Conservation (phyloP, 2,329 filamentous ascomycete genomes). For the Teratosphaeria pseudoeucalypti region DNA sequence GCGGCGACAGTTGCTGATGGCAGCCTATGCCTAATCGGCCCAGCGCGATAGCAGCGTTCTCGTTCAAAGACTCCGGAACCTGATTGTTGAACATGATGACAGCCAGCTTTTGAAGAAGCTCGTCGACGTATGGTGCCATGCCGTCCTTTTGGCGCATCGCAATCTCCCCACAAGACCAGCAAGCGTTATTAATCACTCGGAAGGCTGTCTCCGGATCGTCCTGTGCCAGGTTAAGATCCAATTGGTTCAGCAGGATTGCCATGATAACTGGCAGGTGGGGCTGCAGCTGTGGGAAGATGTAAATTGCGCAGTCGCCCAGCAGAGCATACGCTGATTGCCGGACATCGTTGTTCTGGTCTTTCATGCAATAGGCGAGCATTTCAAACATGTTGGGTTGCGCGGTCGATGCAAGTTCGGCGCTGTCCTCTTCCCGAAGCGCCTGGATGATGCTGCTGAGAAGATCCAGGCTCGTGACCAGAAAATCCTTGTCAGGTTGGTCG, state of each 20-base stretch:
- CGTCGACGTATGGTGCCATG: conserved; percentile 67
- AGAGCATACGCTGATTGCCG: conserved; percentile 92
- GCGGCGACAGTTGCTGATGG: conserved; percentile 64
- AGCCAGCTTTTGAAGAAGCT: conserved; percentile 65
- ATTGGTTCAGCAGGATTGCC: conserved; percentile 73
- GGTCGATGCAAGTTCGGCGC: conserved; percentile 62
- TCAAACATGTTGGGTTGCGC: conserved; percentile 83
- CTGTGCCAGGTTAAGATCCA: conserved; percentile 60
- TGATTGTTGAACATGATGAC: conserved; percentile 76
- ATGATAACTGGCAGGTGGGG: conserved; percentile 63
- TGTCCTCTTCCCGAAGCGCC: conserved; percentile 64
- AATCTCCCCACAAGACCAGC: conserved; percentile 93
- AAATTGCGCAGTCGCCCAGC: conserved; percentile 88
- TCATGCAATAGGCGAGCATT: conserved; percentile 82
- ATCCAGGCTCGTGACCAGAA: conserved; percentile 88
- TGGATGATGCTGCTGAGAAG: conserved; percentile 89
- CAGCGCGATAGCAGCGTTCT: conserved; percentile 89
- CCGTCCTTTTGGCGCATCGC: conserved; percentile 63
- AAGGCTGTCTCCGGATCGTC: conserved; percentile 80
- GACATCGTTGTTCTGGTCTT: conserved; percentile 82
- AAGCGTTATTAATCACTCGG: conserved; percentile 94
- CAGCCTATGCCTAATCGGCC: conserved; percentile 77
- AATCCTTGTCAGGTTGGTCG: conserved; percentile 89
- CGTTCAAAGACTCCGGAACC: conserved; percentile 75
- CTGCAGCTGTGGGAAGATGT: conserved; percentile 73